Evolutionary conservation across 768 basidiomycete species (phyloP).

Genomic region (Boletus barrowsii): DNA sequence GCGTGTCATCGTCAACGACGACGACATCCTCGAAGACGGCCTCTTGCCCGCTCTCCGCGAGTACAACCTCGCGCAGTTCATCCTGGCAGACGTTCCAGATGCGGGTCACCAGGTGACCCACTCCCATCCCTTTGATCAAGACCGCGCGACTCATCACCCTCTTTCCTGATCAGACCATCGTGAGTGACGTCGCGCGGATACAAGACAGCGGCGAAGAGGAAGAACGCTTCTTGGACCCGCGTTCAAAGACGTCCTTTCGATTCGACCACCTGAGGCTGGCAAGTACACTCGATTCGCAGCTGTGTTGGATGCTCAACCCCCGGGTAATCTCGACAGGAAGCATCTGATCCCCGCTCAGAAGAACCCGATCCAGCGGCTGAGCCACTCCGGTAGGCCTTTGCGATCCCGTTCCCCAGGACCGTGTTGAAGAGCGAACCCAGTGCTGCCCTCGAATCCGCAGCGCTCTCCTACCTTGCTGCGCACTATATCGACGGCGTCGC

Average conservation of each 20-base stretch:
- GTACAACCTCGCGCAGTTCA: conserved; percentile 89
- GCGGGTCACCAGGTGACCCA: conserved; percentile 63
- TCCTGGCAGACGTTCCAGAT: conserved; percentile 79
- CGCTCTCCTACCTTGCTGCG: conserved; percentile 62
- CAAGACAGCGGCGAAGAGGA: conserved; percentile 39
- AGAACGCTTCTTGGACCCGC: conserved; percentile 81
- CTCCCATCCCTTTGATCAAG: background rate
- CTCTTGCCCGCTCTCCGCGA: conserved; percentile 74
- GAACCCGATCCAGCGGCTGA: conserved; percentile 64
- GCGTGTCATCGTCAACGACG: conserved; percentile 84
- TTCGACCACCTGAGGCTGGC: conserved; percentile 88
- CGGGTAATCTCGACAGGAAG: conserved; percentile 49
- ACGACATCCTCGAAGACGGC: conserved; percentile 75
- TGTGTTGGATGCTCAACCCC: conserved; percentile 1
- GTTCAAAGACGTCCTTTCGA: conserved; percentile 70
- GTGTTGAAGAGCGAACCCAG: conserved; percentile 36
- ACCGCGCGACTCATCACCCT: background rate
- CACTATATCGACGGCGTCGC: conserved; percentile 81
- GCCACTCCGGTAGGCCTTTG: conserved; percentile 60
- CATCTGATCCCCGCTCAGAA: conserved; percentile 52
- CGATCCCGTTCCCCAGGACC: background rate
- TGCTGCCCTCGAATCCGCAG: conserved; percentile 63
- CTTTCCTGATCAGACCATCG: conserved; percentile 37
- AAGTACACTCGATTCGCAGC: conserved; percentile 28
- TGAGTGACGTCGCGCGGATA: conserved; percentile 69